Base-by-base conservation (phyloP, 495 filamentous ascomycete species). In the Penicillium herquei region DNA sequence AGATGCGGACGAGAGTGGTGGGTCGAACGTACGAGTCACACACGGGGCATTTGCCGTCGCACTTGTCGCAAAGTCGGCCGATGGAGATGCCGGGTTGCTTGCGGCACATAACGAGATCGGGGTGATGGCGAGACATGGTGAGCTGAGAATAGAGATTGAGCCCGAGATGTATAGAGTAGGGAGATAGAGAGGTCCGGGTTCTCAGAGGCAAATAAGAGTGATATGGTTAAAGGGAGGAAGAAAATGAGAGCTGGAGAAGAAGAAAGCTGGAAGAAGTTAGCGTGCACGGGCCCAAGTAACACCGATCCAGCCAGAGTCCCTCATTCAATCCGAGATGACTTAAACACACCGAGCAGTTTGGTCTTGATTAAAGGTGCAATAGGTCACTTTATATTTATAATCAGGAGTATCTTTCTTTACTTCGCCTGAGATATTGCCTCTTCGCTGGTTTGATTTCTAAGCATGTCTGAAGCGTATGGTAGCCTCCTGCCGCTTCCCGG, bases 31-130 rank as follows among this genome's bases (percentile, higher is more conserved):
- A 99, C 58, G 89, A 93, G 71, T 99, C 94, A 83, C 94, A 99
- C 57, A 98, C 91, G 41, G 94, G 94, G 62, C 94, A 99, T 81
- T 98, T 99, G 76, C 94, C 94, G 77, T 99, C 94, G 79, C 94
- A 99, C 76, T 99, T 99, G 80, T 99, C 94, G 82, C 94, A 99
- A 68, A 99, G 88, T 26, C 94, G 92, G 68, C 95, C 94, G 85
- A 98, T 97, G 59, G 92, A 89, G 71, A 98, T 98, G 75, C 94
- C 94, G 56, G 95, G 79, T 71, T 96, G 92, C 80, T 98, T 98
- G 77, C 95, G 93, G 84, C 94, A 99, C 94, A 99, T 99, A 62
- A 99, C 94, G 57, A 99, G 86, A 80, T 99, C 94, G 70, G 71
- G 69, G 67, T 74, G 68, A 64, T 78, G 66, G 62, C 63, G 66